Evolutionary conservation across 768 basidiomycete species (phyloP), one percentile per base, ranked within the genome.

Genomic region (Suillus alpinus): DNA sequence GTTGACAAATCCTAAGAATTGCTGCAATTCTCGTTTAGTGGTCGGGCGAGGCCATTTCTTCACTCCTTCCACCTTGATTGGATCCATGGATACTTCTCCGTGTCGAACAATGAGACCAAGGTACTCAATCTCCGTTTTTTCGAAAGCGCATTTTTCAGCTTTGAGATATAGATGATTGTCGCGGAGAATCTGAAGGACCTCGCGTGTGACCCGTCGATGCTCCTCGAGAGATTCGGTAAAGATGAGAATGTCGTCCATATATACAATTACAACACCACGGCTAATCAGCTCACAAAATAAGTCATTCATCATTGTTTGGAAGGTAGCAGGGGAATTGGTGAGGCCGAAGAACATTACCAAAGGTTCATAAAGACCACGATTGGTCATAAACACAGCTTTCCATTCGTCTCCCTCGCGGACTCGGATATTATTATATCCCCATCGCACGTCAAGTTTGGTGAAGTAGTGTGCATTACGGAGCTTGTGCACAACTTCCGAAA

Each of bases 231-330:
- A 65, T 0, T 71, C 57, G 1, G 76, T 73, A 65, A 70, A 80
- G 57, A 82, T 74, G 0, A 81, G 71, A 26, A 80, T 76, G 59
- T 80, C 71, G 56, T 81, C 77, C 18, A 80, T 59, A 59, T 81
- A 82, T 0, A 81, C 73, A 6, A 80, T 66, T 2, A 78, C 68
- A 16, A 52, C 37, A 0, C 70, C 70, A 41, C 65, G 60, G 7
- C 44, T 58, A 10, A 58, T 58, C 0, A 58, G 43, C 36, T 77
- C 67, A 1, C 58, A 13, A 47, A 77, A 71, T 5, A 76, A 44
- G 64, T 69, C 62, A 60, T 75, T 71, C 67, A 75, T 74, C 63
- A 73, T 66, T 0, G 47, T 56, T 44, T 75, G 71, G 60, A 82
- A 81, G 0, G 75, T 71, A 0, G 76, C 73, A 9, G 75, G 73